A percentile compares a stretch with the other conserved stretches of the same genome.
Evolutionary conservation across 345 rosid genomes (phyloP).

Genomic region (Syzygium jambos): DNA sequence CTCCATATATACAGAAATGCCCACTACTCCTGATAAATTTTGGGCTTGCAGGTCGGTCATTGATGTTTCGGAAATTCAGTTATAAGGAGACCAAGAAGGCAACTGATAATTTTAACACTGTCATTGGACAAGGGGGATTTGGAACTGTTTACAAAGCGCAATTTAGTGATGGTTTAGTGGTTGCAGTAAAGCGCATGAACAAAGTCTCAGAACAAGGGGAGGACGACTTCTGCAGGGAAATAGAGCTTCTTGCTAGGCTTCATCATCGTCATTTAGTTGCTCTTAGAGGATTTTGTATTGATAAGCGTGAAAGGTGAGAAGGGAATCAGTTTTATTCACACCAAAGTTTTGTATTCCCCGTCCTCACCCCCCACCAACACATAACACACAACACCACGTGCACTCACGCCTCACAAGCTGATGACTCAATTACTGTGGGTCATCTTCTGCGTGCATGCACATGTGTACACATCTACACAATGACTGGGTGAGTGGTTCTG

Average conservation of each 20-base stretch:
- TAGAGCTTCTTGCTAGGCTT: conserved; percentile 88
- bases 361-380: neutral
- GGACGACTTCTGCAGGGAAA: conserved; percentile 81
- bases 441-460: neutral
- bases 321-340: neutral
- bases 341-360: neutral
- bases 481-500: neutral
- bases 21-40: neutral
- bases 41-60: conserved; percentile 41
- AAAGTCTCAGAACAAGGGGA: conserved; percentile 74
- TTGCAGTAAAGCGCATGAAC: conserved; percentile 78
- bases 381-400: neutral
- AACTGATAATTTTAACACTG: conserved; percentile 54
- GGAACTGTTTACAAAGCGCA: conserved; percentile 84
- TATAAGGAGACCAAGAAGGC: conserved; percentile 79
- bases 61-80: conserved; percentile 64
- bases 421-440: neutral
- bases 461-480: neutral
- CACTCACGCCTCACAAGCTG: neutral
- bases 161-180: conserved; percentile 55
- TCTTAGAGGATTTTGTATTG: conserved; percentile 78
- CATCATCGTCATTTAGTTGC: conserved; percentile 97
- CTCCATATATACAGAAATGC: neutral
- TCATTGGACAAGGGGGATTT: conserved; percentile 87
- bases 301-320: conserved; percentile 58